Evolutionary conservation across 2,329 filamentous ascomycete genomes (phyloP), one percentile per base, ranked within the genome.

Genomic region (Aureobasidium mangrovei): DNA sequence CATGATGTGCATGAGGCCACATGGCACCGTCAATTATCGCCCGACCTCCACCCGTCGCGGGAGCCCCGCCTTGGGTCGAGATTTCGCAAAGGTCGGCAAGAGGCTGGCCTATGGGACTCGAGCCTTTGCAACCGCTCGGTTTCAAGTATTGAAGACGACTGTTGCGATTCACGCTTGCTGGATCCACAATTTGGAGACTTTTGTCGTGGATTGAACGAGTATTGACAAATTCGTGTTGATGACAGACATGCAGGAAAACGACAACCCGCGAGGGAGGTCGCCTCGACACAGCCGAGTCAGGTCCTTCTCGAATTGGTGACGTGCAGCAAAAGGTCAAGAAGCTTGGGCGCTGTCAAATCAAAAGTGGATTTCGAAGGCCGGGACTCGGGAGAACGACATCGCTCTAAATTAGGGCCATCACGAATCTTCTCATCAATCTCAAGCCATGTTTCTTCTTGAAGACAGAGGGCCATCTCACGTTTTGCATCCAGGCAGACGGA

Each of bases 1-100:
- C 49, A 53, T 53, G 49, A 44, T 44, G 49, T 43, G 49, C 49
- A 53, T 43, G 27, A 26, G 32, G 40, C 32, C 49, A 53, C 49
- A 44, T 36, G 49, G 49, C 49, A 38, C 49, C 49, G 33, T 53
- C 39, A 26, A 33, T 38, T 38, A 35, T 5, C 7, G 41, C n/a
- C 46, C 47, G 47, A 42, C 39, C 36, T 40, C 46, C 46, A 12
- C 46, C 35, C 35, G 46, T 26, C 26, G 46, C 46, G 36, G 10
- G 46, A 31, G 40, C 46, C 46, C 46, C 46, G 46, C 46, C 27
- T 26, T 40, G 46, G 46, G 28, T 39, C 33, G n/a, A 49, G 18
- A 24, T 10, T 10, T 35, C 10, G 32, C 7, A 35, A 10, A 32
- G 46, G 27, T 32, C 46, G 46, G 35, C 24, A 47, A 38, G 12